These are phyloP conservation scores for Nemania abortiva DNA, from an alignment of 2,329 filamentous ascomycete species.

Conservation along the genomic window DNA sequence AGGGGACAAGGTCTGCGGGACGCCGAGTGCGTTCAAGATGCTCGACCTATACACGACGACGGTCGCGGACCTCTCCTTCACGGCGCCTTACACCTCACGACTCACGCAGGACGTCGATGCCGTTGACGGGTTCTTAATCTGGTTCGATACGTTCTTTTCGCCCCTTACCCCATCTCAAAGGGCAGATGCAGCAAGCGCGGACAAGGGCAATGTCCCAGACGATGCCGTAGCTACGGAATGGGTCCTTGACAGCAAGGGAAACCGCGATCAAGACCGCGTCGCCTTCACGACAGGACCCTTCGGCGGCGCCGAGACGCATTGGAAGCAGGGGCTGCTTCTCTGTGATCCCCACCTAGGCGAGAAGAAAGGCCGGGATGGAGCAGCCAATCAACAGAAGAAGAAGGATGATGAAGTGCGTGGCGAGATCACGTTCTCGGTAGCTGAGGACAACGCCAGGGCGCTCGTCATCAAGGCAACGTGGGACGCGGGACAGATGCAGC, in stretches of 20 bases:
- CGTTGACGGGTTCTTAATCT: slow-evolving; percentile 89
- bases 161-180: slow-evolving; percentile 52
- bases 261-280: slow-evolving; percentile 70
- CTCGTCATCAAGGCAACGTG: slow-evolving; percentile 75
- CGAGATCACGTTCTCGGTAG: slow-evolving; percentile 76
- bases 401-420: slow-evolving; percentile 72
- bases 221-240: slow-evolving; percentile 71
- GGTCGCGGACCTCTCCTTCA: slow-evolving; percentile 80
- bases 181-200: background rate
- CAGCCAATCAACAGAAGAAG: slow-evolving; percentile 49
- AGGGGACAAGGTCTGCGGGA: slow-evolving; percentile 68
- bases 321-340: slow-evolving; percentile 85
- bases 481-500: slow-evolving; percentile 63
- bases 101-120: slow-evolving; percentile 72
- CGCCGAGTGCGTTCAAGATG: slow-evolving; percentile 75
- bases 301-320: slow-evolving; percentile 80
- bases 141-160: slow-evolving; percentile 95
- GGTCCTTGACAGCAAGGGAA: slow-evolving; percentile 52
- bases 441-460: slow-evolving; percentile 76
- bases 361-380: background rate
- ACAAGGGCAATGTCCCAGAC: slow-evolving; percentile 59
- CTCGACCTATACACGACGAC: slow-evolving; percentile 81
- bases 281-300: slow-evolving; percentile 89
- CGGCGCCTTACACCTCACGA: slow-evolving; percentile 72
- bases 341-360: slow-evolving; percentile 61